Evolutionary conservation across 345 rosid species (phyloP).

Genomic region (Hypericum androsaemum): DNA sequence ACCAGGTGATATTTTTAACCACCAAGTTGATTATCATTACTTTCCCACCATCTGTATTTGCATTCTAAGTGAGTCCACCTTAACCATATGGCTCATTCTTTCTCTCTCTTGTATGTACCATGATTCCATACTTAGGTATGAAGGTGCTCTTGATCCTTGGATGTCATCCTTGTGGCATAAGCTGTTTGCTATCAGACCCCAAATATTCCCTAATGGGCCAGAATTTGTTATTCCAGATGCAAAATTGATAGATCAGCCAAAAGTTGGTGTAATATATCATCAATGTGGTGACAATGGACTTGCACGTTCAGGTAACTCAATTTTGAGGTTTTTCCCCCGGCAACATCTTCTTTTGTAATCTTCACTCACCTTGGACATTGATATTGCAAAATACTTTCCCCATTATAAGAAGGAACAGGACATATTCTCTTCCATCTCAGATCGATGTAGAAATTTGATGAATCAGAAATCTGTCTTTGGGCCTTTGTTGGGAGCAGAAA

Average conservation of each 20-base stretch:
- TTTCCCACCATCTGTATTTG: neutral
- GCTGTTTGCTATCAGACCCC: slow-evolving; percentile 45
- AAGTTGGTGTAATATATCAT: slow-evolving; percentile 45
- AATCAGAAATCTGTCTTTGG: no score
- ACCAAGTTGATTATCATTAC: neutral
- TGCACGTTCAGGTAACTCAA: slow-evolving; percentile 37
- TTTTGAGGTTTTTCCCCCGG: neutral
- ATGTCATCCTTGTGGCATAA: slow-evolving; percentile 67
- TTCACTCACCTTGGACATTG: neutral
- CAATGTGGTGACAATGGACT: slow-evolving; percentile 15
- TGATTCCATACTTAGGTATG: slow-evolving; percentile 43
- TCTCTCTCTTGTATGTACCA: neutral
- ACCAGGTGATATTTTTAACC: no score
- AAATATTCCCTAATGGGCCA: slow-evolving; percentile 62
- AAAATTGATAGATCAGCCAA: slow-evolving; percentile 49
- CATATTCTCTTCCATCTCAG: no score
- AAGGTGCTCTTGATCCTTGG: slow-evolving; percentile 96
- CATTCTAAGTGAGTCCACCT: neutral
- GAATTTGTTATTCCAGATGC: slow-evolving; percentile 34
- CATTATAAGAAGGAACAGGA: no score
- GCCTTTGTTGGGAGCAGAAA: no score
- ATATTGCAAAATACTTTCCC: no score
- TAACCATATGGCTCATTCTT: neutral
- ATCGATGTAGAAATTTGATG: no score
- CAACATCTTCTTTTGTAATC: neutral